A percentile compares a stretch with the other conserved stretches of the same genome.
Conservation (phyloP, 306 rosid genomes). For the Medicago lupulina region DNA sequence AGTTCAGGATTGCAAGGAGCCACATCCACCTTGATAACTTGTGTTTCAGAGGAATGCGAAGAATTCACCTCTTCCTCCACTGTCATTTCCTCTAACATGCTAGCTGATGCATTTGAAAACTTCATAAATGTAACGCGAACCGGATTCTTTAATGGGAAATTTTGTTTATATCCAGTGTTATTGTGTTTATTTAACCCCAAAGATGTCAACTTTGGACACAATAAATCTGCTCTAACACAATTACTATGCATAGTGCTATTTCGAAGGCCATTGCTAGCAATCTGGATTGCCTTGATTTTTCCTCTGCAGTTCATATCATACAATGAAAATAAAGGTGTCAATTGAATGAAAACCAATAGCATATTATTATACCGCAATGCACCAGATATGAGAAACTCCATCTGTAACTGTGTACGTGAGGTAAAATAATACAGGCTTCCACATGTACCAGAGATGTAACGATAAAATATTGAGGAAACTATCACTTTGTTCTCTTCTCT, state of each 20-base stretch:
- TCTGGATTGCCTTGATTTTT: constrained; percentile 45
- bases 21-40: constrained; percentile 21
- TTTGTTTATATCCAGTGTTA: constrained; percentile 13
- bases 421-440: neutral
- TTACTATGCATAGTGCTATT: constrained; percentile 36
- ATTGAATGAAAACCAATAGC: constrained; percentile 32
- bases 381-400: constrained; percentile 4
- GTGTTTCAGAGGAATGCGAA: constrained; percentile 42
- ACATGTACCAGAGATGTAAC: constrained; percentile 7
- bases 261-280: constrained; percentile 40
- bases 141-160: constrained; percentile 27
- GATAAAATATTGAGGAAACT: neutral
- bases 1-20: constrained; percentile 27
- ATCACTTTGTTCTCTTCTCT: neutral
- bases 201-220: constrained; percentile 40
- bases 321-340: constrained; percentile 36
- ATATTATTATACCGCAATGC: constrained; percentile 8
- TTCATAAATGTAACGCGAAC: constrained; percentile 41
- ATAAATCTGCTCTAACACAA: constrained; percentile 52
- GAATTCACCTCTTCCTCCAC: constrained; percentile 47
- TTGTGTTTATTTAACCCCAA: constrained; percentile 44
- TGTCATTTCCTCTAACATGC: constrained; percentile 45
- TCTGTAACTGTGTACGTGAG: neutral
- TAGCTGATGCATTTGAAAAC: constrained; percentile 44
- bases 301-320: constrained; percentile 57